Evolutionary conservation across 306 rosid species (phyloP), one percentile per base, ranked within the genome.

Genomic region (Macrotyloma uniflorum): DNA sequence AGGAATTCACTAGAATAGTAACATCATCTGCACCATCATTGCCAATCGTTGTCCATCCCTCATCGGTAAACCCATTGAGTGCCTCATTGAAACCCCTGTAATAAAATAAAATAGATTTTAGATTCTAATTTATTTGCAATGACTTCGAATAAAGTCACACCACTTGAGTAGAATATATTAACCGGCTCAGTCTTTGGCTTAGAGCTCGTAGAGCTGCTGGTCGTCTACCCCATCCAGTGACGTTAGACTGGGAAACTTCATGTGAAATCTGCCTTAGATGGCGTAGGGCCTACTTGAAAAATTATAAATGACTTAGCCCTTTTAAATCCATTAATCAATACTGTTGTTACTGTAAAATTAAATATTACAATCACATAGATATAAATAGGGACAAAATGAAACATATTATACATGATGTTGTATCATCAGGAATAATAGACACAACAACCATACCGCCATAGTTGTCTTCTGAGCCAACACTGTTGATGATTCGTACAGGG

Each of bases 11-110:
- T 8, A 94, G 92, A 66, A 92, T 85, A 38, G 98, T 90, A 35
- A 94, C 98, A 80, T 94, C 97, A 87, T 94, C 98, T 68, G 89
- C 88, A 75, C 93, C 98, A 74, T 94, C 98, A 74, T 87, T 92
- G 75, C 94, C 96, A 85, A 94, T 92, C 91, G 90, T 80, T 23
- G 98, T 85, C 98, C 98, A 94, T 13, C 98, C 98, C 87, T 94
- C 98, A 78, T 94, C 98, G 45, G 89, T 89, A 87, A 94, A 92
- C 40, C 98, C 98, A 83, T 94, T 94, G 36, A 94, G 95, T 69
- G 98, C 97, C 85, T 94, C 98, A 16, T 94, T 94, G 74, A 94
- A 94, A 83, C 98, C 98, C 89, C 98, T 94, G 87, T 65, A 43
- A 72, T 7, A 50, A 75, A 43, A 72, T 5, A 46, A 77, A 86